phyloP scores from a whole-genome alignment of 2,329 filamentous ascomycete genomes.

The Stachybotrys echinatus region DNA sequence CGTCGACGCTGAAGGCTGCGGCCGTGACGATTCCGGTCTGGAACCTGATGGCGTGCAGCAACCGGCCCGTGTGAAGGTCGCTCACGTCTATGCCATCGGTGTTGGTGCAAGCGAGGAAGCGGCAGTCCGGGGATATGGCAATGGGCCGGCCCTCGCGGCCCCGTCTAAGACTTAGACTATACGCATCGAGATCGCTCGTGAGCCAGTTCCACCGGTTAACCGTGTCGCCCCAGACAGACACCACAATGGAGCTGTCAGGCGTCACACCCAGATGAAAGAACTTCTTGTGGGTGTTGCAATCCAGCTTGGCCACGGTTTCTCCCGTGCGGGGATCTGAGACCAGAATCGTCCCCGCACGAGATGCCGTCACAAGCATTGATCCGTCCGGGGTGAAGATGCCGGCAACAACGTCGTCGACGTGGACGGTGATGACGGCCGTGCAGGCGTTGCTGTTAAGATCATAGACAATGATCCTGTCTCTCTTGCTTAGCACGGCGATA shows the following conservation, averaged over 20 bases:
- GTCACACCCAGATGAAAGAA: constrained; percentile 19
- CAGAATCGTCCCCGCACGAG: constrained; percentile 20
- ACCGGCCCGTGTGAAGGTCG: constrained; percentile 24
- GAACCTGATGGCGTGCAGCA: constrained; percentile 24
- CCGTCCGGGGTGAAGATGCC: constrained; percentile 19
- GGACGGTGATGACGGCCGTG: not conserved
- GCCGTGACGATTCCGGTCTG: constrained; percentile 22
- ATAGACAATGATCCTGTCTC: constrained; percentile 15
- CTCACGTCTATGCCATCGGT: constrained; percentile 29
- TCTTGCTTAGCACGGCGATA: constrained; percentile 14
- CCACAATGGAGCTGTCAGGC: constrained; percentile 20
- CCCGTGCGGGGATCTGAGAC: constrained; percentile 13
- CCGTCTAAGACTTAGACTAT: constrained; percentile 22
- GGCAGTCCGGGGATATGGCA: constrained; percentile 27
- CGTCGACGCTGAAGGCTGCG: constrained; percentile 24
- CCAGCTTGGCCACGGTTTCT: constrained; percentile 19
- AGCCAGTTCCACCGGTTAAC: constrained; percentile 27
- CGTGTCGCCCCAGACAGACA: constrained; percentile 26
- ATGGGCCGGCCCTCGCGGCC: constrained; percentile 28
- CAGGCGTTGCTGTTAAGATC: constrained; percentile 11
- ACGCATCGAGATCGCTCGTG: constrained; percentile 21
- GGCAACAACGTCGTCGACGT: constrained; percentile 18
- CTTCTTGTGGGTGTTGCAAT: constrained; percentile 20
- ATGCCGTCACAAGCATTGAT: constrained; percentile 15
- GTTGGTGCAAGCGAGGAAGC: constrained; percentile 26